Conservation (phyloP, 345 rosid species). For the Capsella bursapastoris region DNA sequence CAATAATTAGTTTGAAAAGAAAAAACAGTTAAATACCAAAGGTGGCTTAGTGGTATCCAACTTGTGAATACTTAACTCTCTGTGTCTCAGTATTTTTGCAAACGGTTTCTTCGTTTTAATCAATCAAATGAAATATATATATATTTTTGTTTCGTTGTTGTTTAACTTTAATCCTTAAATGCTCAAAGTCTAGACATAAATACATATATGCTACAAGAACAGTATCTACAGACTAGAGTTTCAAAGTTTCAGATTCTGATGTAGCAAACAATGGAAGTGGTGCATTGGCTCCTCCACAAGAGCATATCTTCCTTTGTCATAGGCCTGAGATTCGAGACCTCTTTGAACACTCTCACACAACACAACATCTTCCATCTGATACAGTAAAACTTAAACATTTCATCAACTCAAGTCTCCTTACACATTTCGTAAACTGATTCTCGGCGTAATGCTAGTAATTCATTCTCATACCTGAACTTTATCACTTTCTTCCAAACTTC, state of each 20-base stretch:
- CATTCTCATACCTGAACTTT: constrained; percentile 63
- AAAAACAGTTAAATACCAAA: constrained; percentile 18
- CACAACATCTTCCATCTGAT: constrained; percentile 73
- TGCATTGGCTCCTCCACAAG: constrained; percentile 81
- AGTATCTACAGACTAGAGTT: background rate
- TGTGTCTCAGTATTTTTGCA: background rate
- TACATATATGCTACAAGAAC: background rate
- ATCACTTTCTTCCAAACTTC: constrained; percentile 75
- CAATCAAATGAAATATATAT: constrained; percentile 6
- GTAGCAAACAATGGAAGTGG: constrained; percentile 68
- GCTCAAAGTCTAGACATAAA: background rate
- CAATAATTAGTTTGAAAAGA: constrained; percentile 28
- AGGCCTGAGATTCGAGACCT: constrained; percentile 78
- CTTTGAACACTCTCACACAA: constrained; percentile 83
- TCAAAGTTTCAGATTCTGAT: constrained; percentile 47
- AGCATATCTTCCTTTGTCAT: constrained; percentile 68
- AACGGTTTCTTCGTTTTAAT: constrained; percentile 12
- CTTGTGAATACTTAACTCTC: constrained; percentile 27
- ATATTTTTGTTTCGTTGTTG: constrained; percentile 13
- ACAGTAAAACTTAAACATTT: constrained; percentile 47
- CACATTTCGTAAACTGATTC: background rate
- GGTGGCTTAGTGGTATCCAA: constrained; percentile 32
- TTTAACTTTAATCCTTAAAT: background rate
- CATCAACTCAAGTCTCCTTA: constrained; percentile 4
- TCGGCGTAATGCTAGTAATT: background rate